Base-by-base conservation (phyloP, 805 yeast species). In the Komagataella phaffii region DNA sequence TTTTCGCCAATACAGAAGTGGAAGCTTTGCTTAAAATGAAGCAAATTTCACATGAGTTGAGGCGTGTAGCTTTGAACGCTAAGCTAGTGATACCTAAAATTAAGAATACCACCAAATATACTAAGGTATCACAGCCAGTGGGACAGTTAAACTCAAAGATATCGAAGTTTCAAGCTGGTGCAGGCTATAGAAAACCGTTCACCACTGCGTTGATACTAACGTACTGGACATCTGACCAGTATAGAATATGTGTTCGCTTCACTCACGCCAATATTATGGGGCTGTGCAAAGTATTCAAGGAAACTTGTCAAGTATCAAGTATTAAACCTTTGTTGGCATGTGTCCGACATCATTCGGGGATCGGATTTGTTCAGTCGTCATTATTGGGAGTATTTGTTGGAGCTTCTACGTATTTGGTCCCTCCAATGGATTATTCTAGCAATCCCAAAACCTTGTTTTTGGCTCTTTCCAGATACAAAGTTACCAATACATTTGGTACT, bases 301-400 rank as follows among this genome's bases (percentile, higher is more conserved):
- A 91, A 62, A 91, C 98, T 0, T 87, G 96, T 60, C 91, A 88
- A 54, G 72, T 93, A 67, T 75, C 83, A 12, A 76, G 85, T 45
- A 74, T 77, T 40, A 77, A 80, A 45, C 83, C 96, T 0, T 71
- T 93, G 6, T 73, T 91, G 46, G 96, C 96, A 0, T 82, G 96
- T 64, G 95, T 88, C 7, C 79, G 95, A 47, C 91, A 90, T 57
- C 79, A 88, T 1, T 67, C 76, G 2, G 97, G 97, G 0, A 65
- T 91, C 24, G 99, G 99, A 0, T 90, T 93, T 62, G 68, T 93
- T 24, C 91, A 88, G 63, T 76, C 95, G n/a, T 81, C 81, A 51
- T 66, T 90, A 44, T 64, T 93, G 56, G 99, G 99, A 4, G 81
- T 85, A 0, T 93, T 83, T 60, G 68, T 87, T 52, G 99, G 99